Percentiles rank a stretch among this genome's conserved stretches.
Conservation (phyloP, 2,329 filamentous ascomycete genomes). For the Epichloe bromicola region DNA sequence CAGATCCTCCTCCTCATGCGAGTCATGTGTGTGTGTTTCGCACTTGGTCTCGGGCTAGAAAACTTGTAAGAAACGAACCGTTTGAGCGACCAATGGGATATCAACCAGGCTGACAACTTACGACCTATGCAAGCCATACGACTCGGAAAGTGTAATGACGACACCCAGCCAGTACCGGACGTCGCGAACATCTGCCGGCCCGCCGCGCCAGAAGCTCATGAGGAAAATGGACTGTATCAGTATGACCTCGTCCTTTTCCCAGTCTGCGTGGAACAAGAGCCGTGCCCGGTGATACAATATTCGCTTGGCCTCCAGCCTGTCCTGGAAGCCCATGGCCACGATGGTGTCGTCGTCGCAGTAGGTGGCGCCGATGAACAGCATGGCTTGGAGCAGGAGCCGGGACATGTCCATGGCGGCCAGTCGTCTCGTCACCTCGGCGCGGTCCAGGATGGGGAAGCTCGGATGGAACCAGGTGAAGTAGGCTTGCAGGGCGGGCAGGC, state of each 20-base stretch:
- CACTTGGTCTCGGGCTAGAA: constrained; percentile 15
- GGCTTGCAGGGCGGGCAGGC: constrained; percentile 30
- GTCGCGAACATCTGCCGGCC: constrained; percentile 33
- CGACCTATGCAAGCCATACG: constrained; percentile 31
- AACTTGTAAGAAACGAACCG: background rate
- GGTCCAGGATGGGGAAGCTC: constrained; percentile 40
- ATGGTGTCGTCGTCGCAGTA: constrained; percentile 36
- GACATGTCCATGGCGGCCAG: constrained; percentile 30
- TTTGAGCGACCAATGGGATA: no score
- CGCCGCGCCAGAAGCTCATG: constrained; percentile 42
- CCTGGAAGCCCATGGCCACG: constrained; percentile 29
- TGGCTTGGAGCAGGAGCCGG: constrained; percentile 35
- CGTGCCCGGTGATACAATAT: constrained; percentile 36
- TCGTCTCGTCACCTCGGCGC: constrained; percentile 25
- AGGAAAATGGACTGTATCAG: constrained; percentile 39
- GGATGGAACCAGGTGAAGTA: constrained; percentile 46
- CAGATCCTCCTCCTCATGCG: constrained; percentile 33
- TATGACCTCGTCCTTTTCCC: constrained; percentile 35
- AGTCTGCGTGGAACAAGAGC: constrained; percentile 39
- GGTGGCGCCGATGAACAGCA: constrained; percentile 41
- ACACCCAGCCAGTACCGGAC: constrained; percentile 36
- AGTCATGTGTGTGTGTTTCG: constrained; percentile 14
- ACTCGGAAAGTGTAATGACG: constrained; percentile 38
- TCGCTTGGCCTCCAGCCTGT: constrained; percentile 36
- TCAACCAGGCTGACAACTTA: constrained; percentile 8